Base-by-base conservation (phyloP, 108 stramenopile species). In the Fistulifera solaris region DNA sequence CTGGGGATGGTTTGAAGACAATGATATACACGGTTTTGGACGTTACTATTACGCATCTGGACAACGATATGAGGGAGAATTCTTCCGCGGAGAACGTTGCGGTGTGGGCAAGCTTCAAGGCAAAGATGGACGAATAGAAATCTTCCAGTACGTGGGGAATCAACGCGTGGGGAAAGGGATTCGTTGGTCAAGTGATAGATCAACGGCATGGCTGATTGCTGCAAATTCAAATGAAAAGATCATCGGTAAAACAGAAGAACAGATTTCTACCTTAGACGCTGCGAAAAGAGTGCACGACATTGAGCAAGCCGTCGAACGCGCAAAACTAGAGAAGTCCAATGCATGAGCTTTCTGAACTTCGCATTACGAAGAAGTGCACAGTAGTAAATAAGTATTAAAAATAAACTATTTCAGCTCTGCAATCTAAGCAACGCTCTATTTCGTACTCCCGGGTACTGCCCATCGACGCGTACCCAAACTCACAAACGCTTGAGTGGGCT, bases 31-130 rank as follows among this genome's bases (percentile, higher is more conserved):
- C 42, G 60, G 64, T 45, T 23, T 27, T 24, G 68, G 61, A 18
- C 67, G 19, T 24, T 85, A 81, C 52, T 81, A 78, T 54, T 81
- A 73, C 48, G 61, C 65, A 26, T 65, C 67, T 54, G 75, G 77
- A 18, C 71, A 49, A 16, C 53, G 60, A 13, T 72, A 72, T 26
- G 75, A 83, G 47, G 81, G 81, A 22, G 66, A 51, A 55, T 83
- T 76, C 45, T 31, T 56, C 16, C 47, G 62, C 38, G 81, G 81
- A 16, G 55, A 53, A 40, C 71, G 75, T 15, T 54, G 73, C 28
- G 81, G 81, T 12, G 62, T 64, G 57, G 73, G 78, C 46, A 73
- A 85, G 56, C 65, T 73, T 40, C 83, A 85, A 57, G 54, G 62
- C 1, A 65, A 62, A 14, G 76, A 75, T 49, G 79, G 77, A n/a